Evolutionary conservation across 1,139 yeast genomes (phyloP).

Genomic region (Pichia kudriavzevii): DNA sequence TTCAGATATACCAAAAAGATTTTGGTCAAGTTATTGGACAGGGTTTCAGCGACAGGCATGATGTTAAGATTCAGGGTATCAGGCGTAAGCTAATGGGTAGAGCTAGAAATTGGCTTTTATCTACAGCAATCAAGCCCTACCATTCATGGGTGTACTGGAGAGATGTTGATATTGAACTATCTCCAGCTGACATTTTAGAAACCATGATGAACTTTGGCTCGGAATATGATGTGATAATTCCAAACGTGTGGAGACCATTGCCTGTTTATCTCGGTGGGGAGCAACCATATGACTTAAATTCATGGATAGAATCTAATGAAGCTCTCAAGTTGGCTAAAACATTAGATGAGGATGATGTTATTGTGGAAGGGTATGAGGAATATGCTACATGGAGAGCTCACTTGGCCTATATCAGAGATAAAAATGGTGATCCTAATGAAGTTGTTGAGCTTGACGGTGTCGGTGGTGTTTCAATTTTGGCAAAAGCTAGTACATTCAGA

Average conservation of each 20-base stretch:
- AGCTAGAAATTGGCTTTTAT: constrained; percentile 81
- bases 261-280: constrained; percentile 70
- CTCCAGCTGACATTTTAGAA: constrained; percentile 74
- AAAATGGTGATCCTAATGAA: constrained; percentile 56
- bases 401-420: constrained; percentile 64
- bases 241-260: constrained; percentile 86
- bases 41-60: constrained; percentile 86
- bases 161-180: constrained; percentile 81
- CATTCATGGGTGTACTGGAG: constrained; percentile 96
- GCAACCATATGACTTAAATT: constrained; percentile 80
- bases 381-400: constrained; percentile 86
- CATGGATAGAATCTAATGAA: constrained; percentile 77
- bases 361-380: constrained; percentile 87
- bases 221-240: constrained; percentile 76
- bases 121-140: constrained; percentile 69
- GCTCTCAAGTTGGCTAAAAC: constrained; percentile 61
- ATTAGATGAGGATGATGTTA: constrained; percentile 74
- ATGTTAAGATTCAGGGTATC: constrained; percentile 83
- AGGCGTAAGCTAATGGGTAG: constrained; percentile 84
- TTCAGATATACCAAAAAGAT: constrained; percentile 72
- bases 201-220: constrained; percentile 58
- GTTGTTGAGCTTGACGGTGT: constrained; percentile 76
- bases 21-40: constrained; percentile 82
- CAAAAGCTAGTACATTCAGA: constrained; percentile 71
- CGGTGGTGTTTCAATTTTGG: constrained; percentile 83